A percentile compares a stretch with the other conserved stretches of the same genome.
Evolutionary conservation across 768 basidiomycete species (phyloP).

Genomic region (Hemileccinum impolitum): DNA sequence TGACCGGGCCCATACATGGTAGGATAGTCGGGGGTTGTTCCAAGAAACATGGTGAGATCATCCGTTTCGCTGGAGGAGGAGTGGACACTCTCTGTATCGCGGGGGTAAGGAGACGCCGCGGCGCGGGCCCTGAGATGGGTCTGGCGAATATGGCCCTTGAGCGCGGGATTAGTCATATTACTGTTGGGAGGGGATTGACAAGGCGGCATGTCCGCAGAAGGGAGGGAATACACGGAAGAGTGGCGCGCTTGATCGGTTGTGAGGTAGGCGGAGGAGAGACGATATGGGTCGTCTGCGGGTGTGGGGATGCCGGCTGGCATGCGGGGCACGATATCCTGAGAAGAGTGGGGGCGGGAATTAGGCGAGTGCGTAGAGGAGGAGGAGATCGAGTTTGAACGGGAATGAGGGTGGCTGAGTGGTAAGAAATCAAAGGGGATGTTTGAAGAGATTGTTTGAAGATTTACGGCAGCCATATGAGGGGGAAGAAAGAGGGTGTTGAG

Average conservation of each 20-base stretch:
- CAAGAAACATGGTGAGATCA: slow-evolving; percentile 76
- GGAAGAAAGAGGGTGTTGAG: slow-evolving; percentile 38
- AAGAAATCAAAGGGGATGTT: slow-evolving; percentile 71
- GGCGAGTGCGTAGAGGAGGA: slow-evolving; percentile 72
- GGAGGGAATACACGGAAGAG: slow-evolving; percentile 42
- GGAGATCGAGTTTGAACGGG: slow-evolving; percentile 75
- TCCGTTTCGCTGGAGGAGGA: slow-evolving; percentile 90
- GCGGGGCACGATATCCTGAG: slow-evolving; percentile 59
- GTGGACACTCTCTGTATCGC: slow-evolving; percentile 82
- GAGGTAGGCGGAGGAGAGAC: slow-evolving; percentile 54
- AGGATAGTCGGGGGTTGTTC: slow-evolving; percentile 59
- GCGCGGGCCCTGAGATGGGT: slow-evolving; percentile 77
- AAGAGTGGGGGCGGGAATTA: slow-evolving; percentile 74
- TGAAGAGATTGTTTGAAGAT: slow-evolving; percentile 68
- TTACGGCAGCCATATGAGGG: slow-evolving; percentile 64
- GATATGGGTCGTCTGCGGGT: slow-evolving; percentile 67
- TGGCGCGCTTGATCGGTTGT: slow-evolving; percentile 43
- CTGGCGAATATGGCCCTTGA: slow-evolving; percentile 74
- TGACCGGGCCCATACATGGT: slow-evolving; percentile 53
- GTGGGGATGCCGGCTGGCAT: slow-evolving; percentile 50
- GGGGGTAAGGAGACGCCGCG: slow-evolving; percentile 80
- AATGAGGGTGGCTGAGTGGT: slow-evolving; percentile 59
- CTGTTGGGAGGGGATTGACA: slow-evolving; percentile 72
- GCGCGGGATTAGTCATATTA: slow-evolving; percentile 68
- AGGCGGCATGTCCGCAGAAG: slow-evolving; percentile 41